phyloP scores from a whole-genome alignment of 2,329 filamentous ascomycete species.

The Ceratocystiopsis sp. region DNA sequence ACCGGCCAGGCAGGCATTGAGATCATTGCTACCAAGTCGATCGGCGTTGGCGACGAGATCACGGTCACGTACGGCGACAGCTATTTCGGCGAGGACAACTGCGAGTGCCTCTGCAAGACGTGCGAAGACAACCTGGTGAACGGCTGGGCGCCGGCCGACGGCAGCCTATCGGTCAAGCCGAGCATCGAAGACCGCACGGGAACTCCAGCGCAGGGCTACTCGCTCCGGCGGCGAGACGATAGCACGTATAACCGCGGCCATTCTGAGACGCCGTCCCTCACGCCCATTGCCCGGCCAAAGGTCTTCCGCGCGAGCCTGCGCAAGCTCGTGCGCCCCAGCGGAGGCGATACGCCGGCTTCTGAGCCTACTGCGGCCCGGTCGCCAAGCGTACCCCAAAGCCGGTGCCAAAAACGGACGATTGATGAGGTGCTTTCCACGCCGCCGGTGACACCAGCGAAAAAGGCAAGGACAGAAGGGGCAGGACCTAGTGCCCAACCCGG shows the following conservation, averaged over 20 bases:
- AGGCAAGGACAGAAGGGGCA: conserved; percentile 19
- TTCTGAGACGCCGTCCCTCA: conserved; percentile 40
- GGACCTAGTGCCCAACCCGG: no score
- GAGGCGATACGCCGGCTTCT: neutral
- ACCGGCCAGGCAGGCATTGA: conserved; percentile 76
- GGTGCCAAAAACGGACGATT: conserved; percentile 18
- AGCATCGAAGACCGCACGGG: conserved; percentile 35
- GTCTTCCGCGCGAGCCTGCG: conserved; percentile 23
- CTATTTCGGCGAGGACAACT: conserved; percentile 91
- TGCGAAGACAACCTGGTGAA: conserved; percentile 64
- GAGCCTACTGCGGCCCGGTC: no score
- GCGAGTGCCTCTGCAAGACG: conserved; percentile 80
- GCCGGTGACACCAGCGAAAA: conserved; percentile 37
- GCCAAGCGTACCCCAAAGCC: conserved; percentile 3
- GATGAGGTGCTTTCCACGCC: conserved; percentile 34
- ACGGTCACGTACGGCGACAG: conserved; percentile 91
- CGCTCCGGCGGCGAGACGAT: conserved; percentile 36
- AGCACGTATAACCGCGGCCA: conserved; percentile 24
- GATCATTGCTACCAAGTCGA: conserved; percentile 68
- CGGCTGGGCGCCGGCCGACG: conserved; percentile 54
- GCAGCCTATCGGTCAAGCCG: conserved; percentile 28
- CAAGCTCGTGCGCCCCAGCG: conserved; percentile 1
- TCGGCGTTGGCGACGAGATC: conserved; percentile 80
- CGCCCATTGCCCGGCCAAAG: conserved; percentile 36
- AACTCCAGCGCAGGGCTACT: conserved; percentile 28